These are phyloP conservation scores for Leccinum rimulosum DNA, from an alignment of 768 basidiomycete species.

Conservation along the genomic window DNA sequence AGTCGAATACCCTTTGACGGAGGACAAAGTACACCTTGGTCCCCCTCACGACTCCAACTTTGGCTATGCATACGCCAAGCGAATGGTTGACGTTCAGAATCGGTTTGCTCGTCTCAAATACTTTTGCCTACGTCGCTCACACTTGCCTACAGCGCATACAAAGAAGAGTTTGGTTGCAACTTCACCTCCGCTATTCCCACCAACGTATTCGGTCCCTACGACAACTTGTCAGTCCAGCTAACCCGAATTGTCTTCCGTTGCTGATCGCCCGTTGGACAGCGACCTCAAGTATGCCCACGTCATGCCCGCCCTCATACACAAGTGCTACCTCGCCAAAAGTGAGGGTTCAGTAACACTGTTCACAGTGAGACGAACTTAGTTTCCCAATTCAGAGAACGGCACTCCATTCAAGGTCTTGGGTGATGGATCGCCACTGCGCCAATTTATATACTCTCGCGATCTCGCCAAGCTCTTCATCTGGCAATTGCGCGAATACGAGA, in stretches of 20 bases:
- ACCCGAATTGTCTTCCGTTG: background rate
- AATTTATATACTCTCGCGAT: conserved; percentile 97
- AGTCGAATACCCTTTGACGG: conserved; percentile 89
- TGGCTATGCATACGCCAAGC: conserved; percentile 94
- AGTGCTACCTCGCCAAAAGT: conserved; percentile 92
- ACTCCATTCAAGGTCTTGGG: conserved; percentile 88
- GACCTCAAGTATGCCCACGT: conserved; percentile 91
- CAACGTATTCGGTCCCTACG: conserved; percentile 92
- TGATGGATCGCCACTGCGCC: conserved; percentile 89
- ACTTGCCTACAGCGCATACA: conserved; percentile 68
- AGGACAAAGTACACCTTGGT: conserved; percentile 88
- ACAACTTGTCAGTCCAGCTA: conserved; percentile 71
- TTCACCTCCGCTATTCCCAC: conserved; percentile 98
- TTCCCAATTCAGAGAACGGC: conserved; percentile 55
- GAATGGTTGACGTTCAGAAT: conserved; percentile 94
- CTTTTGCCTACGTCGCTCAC: background rate
- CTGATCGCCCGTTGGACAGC: conserved; percentile 38
- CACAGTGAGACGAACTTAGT: background rate
- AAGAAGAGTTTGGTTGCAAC: conserved; percentile 91
- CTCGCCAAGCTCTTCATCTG: conserved; percentile 94
- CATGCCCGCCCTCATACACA: conserved; percentile 91
- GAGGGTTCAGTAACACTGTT: conserved; percentile 8
- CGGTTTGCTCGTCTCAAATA: conserved; percentile 51
- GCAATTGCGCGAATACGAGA: conserved; percentile 86
- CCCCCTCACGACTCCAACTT: conserved; percentile 95